phyloP scores from a whole-genome alignment of 1,284 basidiomycete genomes.

The Chondrostereum purpureum region DNA sequence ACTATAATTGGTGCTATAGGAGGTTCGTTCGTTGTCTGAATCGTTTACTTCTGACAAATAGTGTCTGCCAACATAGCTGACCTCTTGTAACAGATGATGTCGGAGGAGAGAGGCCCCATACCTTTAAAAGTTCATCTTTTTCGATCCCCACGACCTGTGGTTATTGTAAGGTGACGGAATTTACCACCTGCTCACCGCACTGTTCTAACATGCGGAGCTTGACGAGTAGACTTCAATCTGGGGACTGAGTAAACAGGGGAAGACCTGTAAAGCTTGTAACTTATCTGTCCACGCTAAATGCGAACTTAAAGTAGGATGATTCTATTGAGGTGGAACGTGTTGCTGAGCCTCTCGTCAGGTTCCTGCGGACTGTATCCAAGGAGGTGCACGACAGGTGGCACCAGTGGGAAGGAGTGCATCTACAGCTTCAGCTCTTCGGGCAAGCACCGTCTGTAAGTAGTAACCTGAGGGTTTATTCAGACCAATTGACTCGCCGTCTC shows the following conservation, averaged over 20 bases:
- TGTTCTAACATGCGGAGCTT: background rate
- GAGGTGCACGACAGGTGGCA: conserved; percentile 7
- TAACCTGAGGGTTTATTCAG: background rate
- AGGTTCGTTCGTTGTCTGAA: no score
- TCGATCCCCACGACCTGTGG: conserved; percentile 77
- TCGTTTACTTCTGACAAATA: conserved; percentile 4
- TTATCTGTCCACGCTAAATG: conserved; percentile 80
- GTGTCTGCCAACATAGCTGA: conserved; percentile 6
- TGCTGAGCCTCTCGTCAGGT: conserved; percentile 52
- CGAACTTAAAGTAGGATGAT: conserved; percentile 62
- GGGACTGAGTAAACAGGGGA: conserved; percentile 80
- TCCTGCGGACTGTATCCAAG: conserved; percentile 59
- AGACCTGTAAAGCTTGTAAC: conserved; percentile 73
- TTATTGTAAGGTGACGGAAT: conserved; percentile 67
- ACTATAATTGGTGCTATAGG: conserved; percentile 57
- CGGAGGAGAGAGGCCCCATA: conserved; percentile 63
- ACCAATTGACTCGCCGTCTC: conserved; percentile 1
- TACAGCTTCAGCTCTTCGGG: conserved; percentile 7
- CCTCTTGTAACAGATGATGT: conserved; percentile 48
- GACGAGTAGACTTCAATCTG: conserved; percentile 63
- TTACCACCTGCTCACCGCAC: background rate
- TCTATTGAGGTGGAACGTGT: no score
- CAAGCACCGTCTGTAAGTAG: conserved; percentile 7
- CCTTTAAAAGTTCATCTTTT: conserved; percentile 78
- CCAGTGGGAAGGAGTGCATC: conserved; percentile 6